phyloP scores from a whole-genome alignment of 805 yeast genomes.

The Tetrapisispora fleetii region DNA sequence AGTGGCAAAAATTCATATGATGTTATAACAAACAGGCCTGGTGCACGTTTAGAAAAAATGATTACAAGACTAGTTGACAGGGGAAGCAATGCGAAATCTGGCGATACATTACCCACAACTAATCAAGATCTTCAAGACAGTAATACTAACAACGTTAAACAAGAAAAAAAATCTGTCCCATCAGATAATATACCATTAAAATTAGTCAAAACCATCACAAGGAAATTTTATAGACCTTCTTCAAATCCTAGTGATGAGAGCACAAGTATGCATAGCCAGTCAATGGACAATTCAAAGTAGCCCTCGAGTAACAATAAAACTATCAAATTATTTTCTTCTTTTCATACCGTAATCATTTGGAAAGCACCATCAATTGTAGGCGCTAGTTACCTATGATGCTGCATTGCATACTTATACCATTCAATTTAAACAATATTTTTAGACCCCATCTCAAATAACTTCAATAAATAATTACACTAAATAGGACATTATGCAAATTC shows the following conservation, averaged over 20 bases:
- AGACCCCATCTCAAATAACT: too few relatives aligned
- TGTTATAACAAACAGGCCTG: constrained; percentile 28
- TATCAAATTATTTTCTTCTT: too few relatives aligned
- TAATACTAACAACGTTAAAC: neutral
- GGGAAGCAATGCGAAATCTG: neutral
- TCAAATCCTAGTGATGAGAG: neutral
- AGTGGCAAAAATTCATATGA: constrained; percentile 11
- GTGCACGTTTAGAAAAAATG: constrained; percentile 25
- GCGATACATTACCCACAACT: neutral
- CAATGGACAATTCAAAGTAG: neutral
- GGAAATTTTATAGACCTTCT: neutral
- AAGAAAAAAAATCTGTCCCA: neutral
- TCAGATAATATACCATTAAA: neutral
- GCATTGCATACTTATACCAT: too few relatives aligned
- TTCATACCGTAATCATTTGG: too few relatives aligned
- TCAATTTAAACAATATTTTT: too few relatives aligned
- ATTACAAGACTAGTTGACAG: neutral
- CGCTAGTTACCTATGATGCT: too few relatives aligned
- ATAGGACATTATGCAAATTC: too few relatives aligned
- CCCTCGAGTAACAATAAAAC: too few relatives aligned
- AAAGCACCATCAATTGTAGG: too few relatives aligned
- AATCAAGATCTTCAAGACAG: neutral
- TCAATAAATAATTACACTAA: too few relatives aligned
- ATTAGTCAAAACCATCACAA: neutral
- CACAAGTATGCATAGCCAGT: neutral